Percentiles rank a stretch among this genome's conserved stretches.
These are phyloP conservation scores for Cinnamomum chago DNA, from an alignment of 164 flowering plant genomes.

Conservation along the genomic window DNA sequence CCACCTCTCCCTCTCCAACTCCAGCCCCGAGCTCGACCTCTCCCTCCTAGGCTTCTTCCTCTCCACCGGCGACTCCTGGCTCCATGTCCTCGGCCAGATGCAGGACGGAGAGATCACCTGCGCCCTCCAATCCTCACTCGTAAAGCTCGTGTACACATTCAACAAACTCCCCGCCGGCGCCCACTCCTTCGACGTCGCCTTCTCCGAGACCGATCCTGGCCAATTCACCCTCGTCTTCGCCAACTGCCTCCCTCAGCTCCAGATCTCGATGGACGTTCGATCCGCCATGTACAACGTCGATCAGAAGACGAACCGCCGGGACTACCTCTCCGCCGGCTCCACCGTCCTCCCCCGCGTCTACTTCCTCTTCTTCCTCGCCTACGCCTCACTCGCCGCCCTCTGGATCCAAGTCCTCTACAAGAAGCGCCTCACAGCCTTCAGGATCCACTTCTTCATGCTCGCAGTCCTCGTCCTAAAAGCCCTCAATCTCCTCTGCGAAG, in stretches of 20 bases:
- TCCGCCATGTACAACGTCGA: slow-evolving; percentile 55
- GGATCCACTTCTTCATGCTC: slow-evolving; percentile 88
- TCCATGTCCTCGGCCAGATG: slow-evolving; percentile 69
- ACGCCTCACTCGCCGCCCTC: slow-evolving; percentile 36
- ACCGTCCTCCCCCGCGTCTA: slow-evolving; percentile 72
- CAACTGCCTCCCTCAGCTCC: slow-evolving; percentile 49
- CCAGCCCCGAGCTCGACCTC: slow-evolving; percentile 38
- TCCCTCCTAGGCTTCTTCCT: slow-evolving; percentile 80
- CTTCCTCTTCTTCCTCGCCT: slow-evolving; percentile 55
- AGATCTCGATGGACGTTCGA: slow-evolving; percentile 33
- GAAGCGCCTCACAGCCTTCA: slow-evolving; percentile 56
- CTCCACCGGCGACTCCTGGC: slow-evolving; percentile 73
- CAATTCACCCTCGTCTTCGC: slow-evolving; percentile 86
- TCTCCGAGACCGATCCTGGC: slow-evolving; percentile 23
- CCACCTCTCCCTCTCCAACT: slow-evolving; percentile 38
- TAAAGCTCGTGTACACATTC: slow-evolving; percentile 52
- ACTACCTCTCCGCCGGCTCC: slow-evolving; percentile 78
- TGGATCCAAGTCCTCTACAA: slow-evolving; percentile 59
- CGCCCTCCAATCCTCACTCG: slow-evolving; percentile 53
- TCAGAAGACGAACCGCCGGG: slow-evolving; percentile 30
- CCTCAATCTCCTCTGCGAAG: slow-evolving; percentile 72
- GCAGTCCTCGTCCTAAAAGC: slow-evolving; percentile 47
- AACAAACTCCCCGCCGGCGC: slow-evolving; percentile 15
- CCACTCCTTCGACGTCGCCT: slow-evolving; percentile 6
- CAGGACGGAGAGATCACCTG: slow-evolving; percentile 60